phyloP scores from a whole-genome alignment of 352 stramenopile species.

The Phytophthora cryptogea region DNA sequence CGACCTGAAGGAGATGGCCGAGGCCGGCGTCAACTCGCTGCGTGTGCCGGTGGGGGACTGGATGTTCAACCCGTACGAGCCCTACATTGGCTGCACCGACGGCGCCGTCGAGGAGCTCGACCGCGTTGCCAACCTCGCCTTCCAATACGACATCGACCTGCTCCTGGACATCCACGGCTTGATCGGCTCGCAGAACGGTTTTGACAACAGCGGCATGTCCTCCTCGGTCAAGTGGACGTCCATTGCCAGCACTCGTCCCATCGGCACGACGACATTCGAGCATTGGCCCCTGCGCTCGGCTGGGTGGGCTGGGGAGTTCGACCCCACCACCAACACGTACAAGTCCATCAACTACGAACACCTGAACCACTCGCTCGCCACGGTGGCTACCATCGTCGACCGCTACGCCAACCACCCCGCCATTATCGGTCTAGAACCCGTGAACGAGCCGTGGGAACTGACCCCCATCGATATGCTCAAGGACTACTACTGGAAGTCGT shows the following conservation, averaged over 20 bases:
- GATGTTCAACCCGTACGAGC: constrained; percentile 95
- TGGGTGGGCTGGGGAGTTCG: constrained; percentile 92
- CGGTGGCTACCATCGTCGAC: constrained; percentile 88
- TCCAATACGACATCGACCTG: constrained; percentile 87
- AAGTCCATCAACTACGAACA: constrained; percentile 92
- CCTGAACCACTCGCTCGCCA: constrained; percentile 90
- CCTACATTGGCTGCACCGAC: constrained; percentile 93
- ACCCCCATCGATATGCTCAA: constrained; percentile 93
- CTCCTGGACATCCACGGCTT: constrained; percentile 95
- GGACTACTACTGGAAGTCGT: constrained; percentile 96
- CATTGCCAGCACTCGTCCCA: constrained; percentile 67
- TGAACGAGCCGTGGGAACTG: constrained; percentile 96
- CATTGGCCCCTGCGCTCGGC: constrained; percentile 92
- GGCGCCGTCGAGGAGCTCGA: constrained; percentile 92
- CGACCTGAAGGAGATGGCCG: constrained; percentile 88
- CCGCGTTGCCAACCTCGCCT: constrained; percentile 81
- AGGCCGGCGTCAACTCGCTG: constrained; percentile 76
- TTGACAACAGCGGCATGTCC: constrained; percentile 93
- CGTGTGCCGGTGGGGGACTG: constrained; percentile 94
- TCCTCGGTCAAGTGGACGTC: constrained; percentile 91
- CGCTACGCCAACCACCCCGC: constrained; percentile 86
- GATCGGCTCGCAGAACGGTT: constrained; percentile 94
- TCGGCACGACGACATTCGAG: constrained; percentile 90
- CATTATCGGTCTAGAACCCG: constrained; percentile 92
- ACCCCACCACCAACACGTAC: constrained; percentile 85